Conservation (phyloP, 1,284 basidiomycete genomes). For the Ustilago curta region DNA sequence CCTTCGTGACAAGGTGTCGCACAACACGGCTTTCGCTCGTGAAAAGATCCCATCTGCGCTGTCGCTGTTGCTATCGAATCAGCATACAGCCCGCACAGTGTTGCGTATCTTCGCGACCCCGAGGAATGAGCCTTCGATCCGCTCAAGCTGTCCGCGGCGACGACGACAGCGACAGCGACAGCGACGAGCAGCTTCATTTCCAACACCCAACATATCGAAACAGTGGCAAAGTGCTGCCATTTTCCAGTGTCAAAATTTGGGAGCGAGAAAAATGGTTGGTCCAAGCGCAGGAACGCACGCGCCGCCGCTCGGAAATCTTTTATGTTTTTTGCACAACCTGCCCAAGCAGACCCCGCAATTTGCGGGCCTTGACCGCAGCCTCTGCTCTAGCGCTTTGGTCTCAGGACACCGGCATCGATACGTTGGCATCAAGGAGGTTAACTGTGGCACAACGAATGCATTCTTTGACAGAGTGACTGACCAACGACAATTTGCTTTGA, state of each 20-base stretch:
- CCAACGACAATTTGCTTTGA: not conserved
- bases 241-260: constrained; percentile 15
- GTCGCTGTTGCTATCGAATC: not conserved
- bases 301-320: constrained; percentile 19
- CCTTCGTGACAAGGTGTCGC: not conserved
- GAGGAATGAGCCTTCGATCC: not conserved
- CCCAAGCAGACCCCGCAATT: constrained; percentile 4
- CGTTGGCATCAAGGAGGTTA: not conserved
- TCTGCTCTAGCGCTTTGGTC: not conserved
- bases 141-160: not conserved
- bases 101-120: not conserved
- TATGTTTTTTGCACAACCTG: not conserved
- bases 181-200: not conserved
- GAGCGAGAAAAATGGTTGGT: constrained; percentile 23
- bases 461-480: not conserved
- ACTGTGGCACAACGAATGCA: not conserved
- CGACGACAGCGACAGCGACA: not conserved
- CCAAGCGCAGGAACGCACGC: constrained; percentile 27
- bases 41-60: not conserved
- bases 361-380: constrained; percentile 15
- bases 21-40: no score
- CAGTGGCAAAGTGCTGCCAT: constrained; percentile 3
- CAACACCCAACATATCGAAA: not conserved
- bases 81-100: not conserved
- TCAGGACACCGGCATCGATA: not conserved